Evolutionary conservation across 2,329 filamentous ascomycete species (phyloP).

Genomic region (Diaporthe citriasiana): DNA sequence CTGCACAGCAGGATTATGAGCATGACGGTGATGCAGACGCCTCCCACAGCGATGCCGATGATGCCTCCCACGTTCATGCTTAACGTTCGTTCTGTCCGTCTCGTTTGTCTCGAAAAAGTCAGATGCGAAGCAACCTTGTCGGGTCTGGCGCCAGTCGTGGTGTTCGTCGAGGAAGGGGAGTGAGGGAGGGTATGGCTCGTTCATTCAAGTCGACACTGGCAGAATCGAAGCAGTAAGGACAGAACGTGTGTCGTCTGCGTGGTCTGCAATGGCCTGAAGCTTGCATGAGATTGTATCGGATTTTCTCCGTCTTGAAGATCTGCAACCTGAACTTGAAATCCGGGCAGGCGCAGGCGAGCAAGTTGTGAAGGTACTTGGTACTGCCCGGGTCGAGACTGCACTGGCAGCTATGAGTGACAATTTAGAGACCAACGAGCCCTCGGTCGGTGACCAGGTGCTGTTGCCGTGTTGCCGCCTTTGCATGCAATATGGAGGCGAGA

Average conservation of each 20-base stretch:
- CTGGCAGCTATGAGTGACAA: neutral
- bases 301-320: neutral
- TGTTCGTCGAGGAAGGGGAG: neutral
- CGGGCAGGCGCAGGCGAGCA: neutral
- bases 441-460: neutral
- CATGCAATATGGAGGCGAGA: too few relatives aligned
- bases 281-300: neutral
- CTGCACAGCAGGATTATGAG: conserved; percentile 35
- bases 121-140: neutral
- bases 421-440: neutral
- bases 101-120: neutral
- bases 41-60: conserved; percentile 29
- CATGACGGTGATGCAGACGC: conserved; percentile 32
- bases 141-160: conserved; percentile 2
- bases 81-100: neutral
- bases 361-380: neutral
- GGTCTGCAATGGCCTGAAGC: neutral
- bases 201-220: neutral
- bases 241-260: neutral
- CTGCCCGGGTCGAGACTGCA: neutral
- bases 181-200: neutral
- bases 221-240: neutral
- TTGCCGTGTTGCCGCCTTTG: neutral
- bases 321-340: neutral
- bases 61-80: conserved; percentile 28